Percentiles rank a stretch among this genome's conserved stretches.
Evolutionary conservation across 495 filamentous ascomycete genomes (phyloP).

Genomic region (Astrothelium macrocarpum): DNA sequence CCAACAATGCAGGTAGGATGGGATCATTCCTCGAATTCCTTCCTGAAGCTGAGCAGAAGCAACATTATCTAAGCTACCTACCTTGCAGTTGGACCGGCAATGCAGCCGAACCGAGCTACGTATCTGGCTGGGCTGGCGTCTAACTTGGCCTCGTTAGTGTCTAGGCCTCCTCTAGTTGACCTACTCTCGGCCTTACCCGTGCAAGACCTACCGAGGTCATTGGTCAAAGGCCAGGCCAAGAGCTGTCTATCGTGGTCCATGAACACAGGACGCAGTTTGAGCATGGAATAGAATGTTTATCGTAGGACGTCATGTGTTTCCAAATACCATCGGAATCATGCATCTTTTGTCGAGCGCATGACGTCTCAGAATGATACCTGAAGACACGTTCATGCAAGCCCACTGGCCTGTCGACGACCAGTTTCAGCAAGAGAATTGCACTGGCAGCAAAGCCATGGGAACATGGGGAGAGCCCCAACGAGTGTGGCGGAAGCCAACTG

Average conservation of each 20-base stretch:
- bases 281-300: no score
- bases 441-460: background rate
- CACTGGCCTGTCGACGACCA: background rate
- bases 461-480: background rate
- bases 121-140: background rate
- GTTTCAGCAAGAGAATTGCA: background rate
- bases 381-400: background rate
- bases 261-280: no score
- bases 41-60: slow-evolving; percentile 2
- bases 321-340: background rate
- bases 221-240: background rate
- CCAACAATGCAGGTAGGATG: background rate
- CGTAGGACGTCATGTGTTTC: background rate
- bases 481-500: background rate
- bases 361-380: background rate
- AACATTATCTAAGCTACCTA: background rate
- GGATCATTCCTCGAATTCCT: background rate
- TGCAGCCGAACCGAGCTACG: background rate
- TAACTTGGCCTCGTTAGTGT: background rate
- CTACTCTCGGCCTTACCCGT: background rate
- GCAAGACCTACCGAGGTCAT: background rate
- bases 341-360: background rate
- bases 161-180: background rate
- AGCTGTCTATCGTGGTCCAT: no score
- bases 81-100: background rate